Evolutionary conservation across 805 yeast genomes (phyloP).

Genomic region (Jamesozyma rosinii): DNA sequence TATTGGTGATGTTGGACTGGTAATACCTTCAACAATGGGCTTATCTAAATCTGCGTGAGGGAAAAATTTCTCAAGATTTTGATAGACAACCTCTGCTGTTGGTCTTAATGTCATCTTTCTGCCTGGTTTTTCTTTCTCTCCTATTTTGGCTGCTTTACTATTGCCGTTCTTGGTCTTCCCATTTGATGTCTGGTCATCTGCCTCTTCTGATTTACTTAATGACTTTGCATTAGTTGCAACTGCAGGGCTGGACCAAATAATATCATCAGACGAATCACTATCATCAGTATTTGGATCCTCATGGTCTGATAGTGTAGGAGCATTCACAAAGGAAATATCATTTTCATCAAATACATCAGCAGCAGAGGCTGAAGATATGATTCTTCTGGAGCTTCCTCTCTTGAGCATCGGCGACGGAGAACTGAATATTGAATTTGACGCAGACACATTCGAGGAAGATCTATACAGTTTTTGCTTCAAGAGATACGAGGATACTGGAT

Average conservation of each 20-base stretch:
- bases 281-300: slow-evolving; percentile 5
- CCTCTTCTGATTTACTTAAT: neutral
- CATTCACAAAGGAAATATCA: slow-evolving; percentile 63
- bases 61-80: slow-evolving; percentile 83
- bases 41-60: slow-evolving; percentile 88
- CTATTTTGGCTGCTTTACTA: neutral
- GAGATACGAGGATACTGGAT: slow-evolving; percentile 10
- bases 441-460: slow-evolving; percentile 13
- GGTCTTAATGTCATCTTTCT: slow-evolving; percentile 74
- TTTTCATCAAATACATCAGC: slow-evolving; percentile 61
- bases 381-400: slow-evolving; percentile 27
- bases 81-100: slow-evolving; percentile 86
- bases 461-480: slow-evolving; percentile 15
- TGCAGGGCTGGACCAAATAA: slow-evolving; percentile 18
- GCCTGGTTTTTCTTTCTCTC: slow-evolving; percentile 5
- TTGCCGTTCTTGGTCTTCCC: no score
- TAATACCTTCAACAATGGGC: slow-evolving; percentile 69
- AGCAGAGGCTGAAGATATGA: slow-evolving; percentile 30
- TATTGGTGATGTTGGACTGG: slow-evolving; percentile 49
- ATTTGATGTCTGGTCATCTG: neutral
- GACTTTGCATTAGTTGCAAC: neutral
- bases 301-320: slow-evolving; percentile 48
- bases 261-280: slow-evolving; percentile 23
- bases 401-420: slow-evolving; percentile 23
- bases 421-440: slow-evolving; percentile 12